Base-by-base conservation (phyloP, 192 early-diverging fungal species). In the Gorgonomyces haynaldii region DNA sequence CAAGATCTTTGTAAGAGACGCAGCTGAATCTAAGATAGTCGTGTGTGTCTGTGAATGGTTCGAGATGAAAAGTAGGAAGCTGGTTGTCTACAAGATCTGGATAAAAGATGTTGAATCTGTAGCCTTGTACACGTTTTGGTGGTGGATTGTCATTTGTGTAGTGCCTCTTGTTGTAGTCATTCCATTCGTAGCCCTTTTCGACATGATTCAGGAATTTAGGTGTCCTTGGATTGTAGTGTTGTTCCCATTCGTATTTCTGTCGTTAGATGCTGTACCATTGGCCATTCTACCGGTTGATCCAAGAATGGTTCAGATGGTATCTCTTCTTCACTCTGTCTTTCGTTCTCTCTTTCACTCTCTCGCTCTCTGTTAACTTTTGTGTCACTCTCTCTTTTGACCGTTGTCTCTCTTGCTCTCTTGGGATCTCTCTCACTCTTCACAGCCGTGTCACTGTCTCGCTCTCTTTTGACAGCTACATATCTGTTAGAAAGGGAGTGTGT, bases 21-120 rank as follows among this genome's bases (percentile, higher is more conserved):
- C 89, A n/a, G 92, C 88, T 29, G 70, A 75, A 60, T 9, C 94
- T 62, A 8, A 86, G 82, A 0, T 88, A 95, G 37, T 96, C 93
- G 22, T 77, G 70, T 27, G 58, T 56, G 37, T 45, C 60, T 16
- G 7, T 10, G 0, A 54, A 46, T 56, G 72, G 77, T 50, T 88
- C 81, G 38, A 88, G 75, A 29, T 72, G 69, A 56, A 91, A 96
- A 1, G 89, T 96, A 1, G 92, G 93, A n/a, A 89, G 85, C 37
- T 69, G 66, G 58, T 91, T 92, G 62, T 96, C 88, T 53, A 96
- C 86, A 15, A 98, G 77, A 64, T 98, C 95, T 1, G 92, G 95
- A 57, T 94, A 98, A 61, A 96, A 98, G 30, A 98, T 84, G 65
- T 96, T 96, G 69, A 94, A 92, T 68, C 91, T 93, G 76, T 95